Conservation (phyloP, 768 basidiomycete genomes). For the Russula sp. region DNA sequence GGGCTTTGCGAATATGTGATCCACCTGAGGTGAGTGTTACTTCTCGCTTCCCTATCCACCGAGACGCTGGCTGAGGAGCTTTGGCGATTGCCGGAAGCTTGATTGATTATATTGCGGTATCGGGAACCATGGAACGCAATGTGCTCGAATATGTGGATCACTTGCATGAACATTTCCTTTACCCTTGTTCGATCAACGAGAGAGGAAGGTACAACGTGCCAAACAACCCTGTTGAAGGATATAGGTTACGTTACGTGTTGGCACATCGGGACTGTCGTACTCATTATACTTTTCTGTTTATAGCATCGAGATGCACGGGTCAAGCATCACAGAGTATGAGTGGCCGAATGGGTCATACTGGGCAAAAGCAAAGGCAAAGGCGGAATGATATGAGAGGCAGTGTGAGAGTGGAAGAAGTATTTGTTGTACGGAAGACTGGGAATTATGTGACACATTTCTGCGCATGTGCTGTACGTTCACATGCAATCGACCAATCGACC, state of each 20-base stretch:
- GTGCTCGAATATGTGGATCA: slow-evolving; percentile 91
- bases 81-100: slow-evolving; percentile 44
- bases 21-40: slow-evolving; percentile 55
- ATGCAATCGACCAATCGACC: too few relatives aligned
- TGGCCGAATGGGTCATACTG: slow-evolving; percentile 88
- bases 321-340: slow-evolving; percentile 78
- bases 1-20: slow-evolving; percentile 92
- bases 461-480: too few relatives aligned
- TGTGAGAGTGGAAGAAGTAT: not conserved
- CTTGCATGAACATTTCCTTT: slow-evolving; percentile 89
- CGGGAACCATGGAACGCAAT: slow-evolving; percentile 90
- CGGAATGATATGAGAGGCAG: not conserved
- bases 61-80: slow-evolving; percentile 1
- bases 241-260: slow-evolving; percentile 48
- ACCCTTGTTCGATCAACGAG: slow-evolving; percentile 83
- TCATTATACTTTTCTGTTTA: not conserved
- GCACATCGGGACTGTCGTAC: not conserved
- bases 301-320: slow-evolving; percentile 85
- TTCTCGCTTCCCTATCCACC: not conserved
- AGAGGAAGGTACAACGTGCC: slow-evolving; percentile 89
- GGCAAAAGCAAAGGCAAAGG: slow-evolving; percentile 39
- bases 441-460: not conserved
- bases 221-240: slow-evolving; percentile 68
- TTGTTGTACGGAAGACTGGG: not conserved
- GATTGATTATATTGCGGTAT: slow-evolving; percentile 92